Base-by-base conservation (phyloP, 139 green algal genomes). In the Chlorella sp. region DNA sequence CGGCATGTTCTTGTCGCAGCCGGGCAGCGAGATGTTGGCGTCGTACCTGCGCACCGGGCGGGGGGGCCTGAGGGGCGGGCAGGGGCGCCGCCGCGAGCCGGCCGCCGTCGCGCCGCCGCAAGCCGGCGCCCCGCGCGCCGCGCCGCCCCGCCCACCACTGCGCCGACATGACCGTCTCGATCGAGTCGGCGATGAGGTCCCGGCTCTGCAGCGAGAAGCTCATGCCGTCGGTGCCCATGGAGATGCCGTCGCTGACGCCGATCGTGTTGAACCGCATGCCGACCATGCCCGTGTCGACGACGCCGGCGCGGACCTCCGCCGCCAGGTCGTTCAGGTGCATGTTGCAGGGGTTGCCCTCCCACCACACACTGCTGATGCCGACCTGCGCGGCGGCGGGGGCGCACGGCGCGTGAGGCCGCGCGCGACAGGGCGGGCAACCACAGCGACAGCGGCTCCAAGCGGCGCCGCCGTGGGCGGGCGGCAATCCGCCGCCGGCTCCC, bases 321-420 rank as follows among this genome's bases (percentile, higher is more conserved):
- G 92, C 92, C 64, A 99, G 85, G 76, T 95, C 87, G 81, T 98
- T 90, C 33, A 99, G 89, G 87, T 99, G 96, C 95, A 98, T 99
- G 89, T 99, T 99, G 94, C 96, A 99, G 45, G 96, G 91, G 87
- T 99, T 99, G 79, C 95, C 95, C 83, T 99, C 95, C 69, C 97
- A 99, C 95, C 95, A 99, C 59, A 98, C 91, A 33, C 89, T 96
- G 5, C 91, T 93, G 70, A 99, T 94, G 62, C 95, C 95, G 25
- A 99, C 82, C 90, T 95, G 79, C 64, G 43, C 14, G 66, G 6
- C 21, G 62, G 38, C 15, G 3, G 29, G 11, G 62, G 55, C 29
- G 17, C 46, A 14, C 46, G 17, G 14, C 14, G 14, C 14, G 46
- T 55, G 17, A 55, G 14, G 46, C 46, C 46, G 14, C 46, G 14